Evolutionary conservation across 1,139 yeast species (phyloP), one percentile per base, ranked within the genome.

Genomic region (Magnusiomyces tetraspermus): DNA sequence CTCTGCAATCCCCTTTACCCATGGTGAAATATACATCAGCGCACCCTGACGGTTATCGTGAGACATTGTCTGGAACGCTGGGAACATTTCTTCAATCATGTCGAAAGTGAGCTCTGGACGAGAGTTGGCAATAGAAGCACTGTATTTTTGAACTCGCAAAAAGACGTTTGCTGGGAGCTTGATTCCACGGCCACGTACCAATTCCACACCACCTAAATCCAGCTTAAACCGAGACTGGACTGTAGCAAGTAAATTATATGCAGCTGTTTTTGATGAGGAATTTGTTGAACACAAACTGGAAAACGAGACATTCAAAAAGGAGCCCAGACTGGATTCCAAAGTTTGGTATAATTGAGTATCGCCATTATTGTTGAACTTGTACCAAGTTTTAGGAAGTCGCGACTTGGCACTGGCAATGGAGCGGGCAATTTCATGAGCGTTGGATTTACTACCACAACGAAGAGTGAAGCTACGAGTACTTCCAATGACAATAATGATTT

Each of bases 141-240:
- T 80, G 8, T 85, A 71, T 0, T 80, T 69, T 3, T 78, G 77
- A 15, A 85, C 79, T 68, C 83, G 83, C 21, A 80, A 77, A 5
- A 83, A 76, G 44, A 82, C 79, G 61, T 85, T 85, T 43, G 79
- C 77, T 0, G 96, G 95, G 59, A 85, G 82, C n/a, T 83, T 78
- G 17, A 84, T 75, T 44, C 79, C 85, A 17, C 77, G 76, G 0
- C 87, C 79, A 52, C 79, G 77, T 38, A 74, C 74, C 31, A 80
- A 72, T 15, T 77, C 75, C 24, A 47, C 22, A 28, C 80, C 75
- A 0, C 86, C 88, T 60, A 82, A 76, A 50, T 81, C 79, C 48
- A 87, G 67, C 11, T 76, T 73, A 65, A 82, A 85, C 43, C 83
- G 76, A 6, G 76, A 71, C 8, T 83, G 79, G 37, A 85, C 69